These are phyloP conservation scores for Tylopilus sp. DNA, from an alignment of 1,284 basidiomycete genomes.

Conservation along the genomic window DNA sequence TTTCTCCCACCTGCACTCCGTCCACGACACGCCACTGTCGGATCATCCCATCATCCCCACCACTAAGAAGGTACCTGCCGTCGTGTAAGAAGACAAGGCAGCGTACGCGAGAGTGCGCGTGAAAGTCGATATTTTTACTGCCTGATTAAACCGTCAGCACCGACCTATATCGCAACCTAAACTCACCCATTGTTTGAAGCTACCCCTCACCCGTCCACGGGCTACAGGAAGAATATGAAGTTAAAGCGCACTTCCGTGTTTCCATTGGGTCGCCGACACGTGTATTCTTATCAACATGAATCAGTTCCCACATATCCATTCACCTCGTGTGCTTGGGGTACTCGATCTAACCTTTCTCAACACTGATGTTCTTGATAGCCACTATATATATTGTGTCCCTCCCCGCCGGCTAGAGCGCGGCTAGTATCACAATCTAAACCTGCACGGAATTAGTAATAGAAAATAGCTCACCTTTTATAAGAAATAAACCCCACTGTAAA, in stretches of 20 bases:
- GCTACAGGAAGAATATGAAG: background rate
- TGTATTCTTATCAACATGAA: background rate
- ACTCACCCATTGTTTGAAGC: background rate
- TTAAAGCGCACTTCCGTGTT: too few species aligned
- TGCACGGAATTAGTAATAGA: too few species aligned
- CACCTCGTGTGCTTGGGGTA: background rate
- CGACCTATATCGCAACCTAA: background rate
- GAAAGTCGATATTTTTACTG: background rate
- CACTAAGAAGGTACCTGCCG: background rate
- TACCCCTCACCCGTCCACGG: background rate
- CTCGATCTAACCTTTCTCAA: too few species aligned
- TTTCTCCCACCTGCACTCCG: background rate
- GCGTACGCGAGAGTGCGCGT: background rate
- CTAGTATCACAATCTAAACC: too few species aligned
- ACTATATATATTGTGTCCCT: too few species aligned
- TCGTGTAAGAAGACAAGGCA: conserved; percentile 1
- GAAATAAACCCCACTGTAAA: too few species aligned
- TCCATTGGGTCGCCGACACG: too few species aligned
- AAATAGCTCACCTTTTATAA: too few species aligned
- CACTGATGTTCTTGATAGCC: too few species aligned
- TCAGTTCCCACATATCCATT: background rate
- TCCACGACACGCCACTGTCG: conserved; percentile 1
- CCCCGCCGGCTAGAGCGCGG: too few species aligned
- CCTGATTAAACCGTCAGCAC: background rate
- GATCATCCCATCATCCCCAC: background rate